A percentile compares a stretch with the other conserved stretches of the same genome.
These are phyloP conservation scores for Boletus sp. DNA, from an alignment of 768 basidiomycete genomes.

Conservation along the genomic window DNA sequence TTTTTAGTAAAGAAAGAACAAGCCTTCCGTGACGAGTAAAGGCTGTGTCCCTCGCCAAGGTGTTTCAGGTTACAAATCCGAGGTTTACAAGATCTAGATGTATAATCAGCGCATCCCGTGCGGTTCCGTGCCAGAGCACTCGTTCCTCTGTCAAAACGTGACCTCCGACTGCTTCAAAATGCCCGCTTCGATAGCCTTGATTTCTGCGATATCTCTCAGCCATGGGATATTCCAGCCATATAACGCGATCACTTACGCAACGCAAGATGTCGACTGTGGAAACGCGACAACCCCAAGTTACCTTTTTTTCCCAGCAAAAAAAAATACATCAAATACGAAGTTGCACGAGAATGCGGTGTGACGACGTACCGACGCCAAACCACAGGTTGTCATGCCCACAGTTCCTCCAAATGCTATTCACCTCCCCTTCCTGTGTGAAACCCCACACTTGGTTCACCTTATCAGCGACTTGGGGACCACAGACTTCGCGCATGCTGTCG, in stretches of 20 bases:
- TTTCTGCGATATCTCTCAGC: slow-evolving; percentile 18
- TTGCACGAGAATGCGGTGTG: neutral
- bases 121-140: neutral
- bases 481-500: slow-evolving; percentile 39
- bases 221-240: neutral
- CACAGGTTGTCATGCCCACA: slow-evolving; percentile 36
- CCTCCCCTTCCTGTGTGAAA: slow-evolving; percentile 59
- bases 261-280: slow-evolving; percentile 31
- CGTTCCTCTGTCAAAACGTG: slow-evolving; percentile 11
- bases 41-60: neutral
- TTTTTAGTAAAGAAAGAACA: neutral
- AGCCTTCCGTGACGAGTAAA: neutral
- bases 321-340: neutral
- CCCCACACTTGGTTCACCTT: slow-evolving; percentile 58
- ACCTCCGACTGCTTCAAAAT: slow-evolving; percentile 22
- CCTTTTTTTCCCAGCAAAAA: slow-evolving; percentile 9
- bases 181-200: slow-evolving; percentile 30
- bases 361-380: slow-evolving; percentile 27
- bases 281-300: slow-evolving; percentile 23
- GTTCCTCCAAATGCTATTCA: slow-evolving; percentile 37
- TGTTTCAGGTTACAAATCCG: neutral
- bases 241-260: slow-evolving; percentile 23
- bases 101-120: neutral
- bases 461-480: slow-evolving; percentile 43
- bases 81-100: neutral